These are phyloP conservation scores for Knoxdaviesia proteae DNA, from an alignment of 2,329 filamentous ascomycete genomes.

Conservation along the genomic window DNA sequence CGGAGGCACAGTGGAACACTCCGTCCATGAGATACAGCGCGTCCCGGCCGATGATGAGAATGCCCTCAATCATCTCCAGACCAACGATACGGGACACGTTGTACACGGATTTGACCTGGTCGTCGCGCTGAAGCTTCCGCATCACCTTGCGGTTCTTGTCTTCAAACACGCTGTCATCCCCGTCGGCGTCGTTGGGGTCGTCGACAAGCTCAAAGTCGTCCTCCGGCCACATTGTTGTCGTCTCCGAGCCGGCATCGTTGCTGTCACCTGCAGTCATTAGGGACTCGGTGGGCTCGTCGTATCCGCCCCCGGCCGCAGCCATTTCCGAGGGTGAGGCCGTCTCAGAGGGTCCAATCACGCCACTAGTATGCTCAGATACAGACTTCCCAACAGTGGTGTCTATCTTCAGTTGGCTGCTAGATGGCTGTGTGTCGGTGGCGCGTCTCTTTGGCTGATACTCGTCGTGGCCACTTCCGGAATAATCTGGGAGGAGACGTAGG, in stretches of 20 bases:
- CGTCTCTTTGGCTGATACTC: conserved; percentile 74
- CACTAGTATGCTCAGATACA: too few species aligned
- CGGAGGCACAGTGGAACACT: conserved; percentile 84
- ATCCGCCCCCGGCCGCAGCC: too few species aligned
- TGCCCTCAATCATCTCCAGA: conserved; percentile 79
- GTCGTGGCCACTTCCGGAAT: conserved; percentile 36
- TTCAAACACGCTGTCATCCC: conserved; percentile 52
- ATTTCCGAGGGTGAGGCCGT: too few species aligned
- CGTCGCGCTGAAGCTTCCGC: conserved; percentile 74
- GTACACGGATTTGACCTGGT: conserved; percentile 82
- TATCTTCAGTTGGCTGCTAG: background rate
- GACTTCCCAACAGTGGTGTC: too few species aligned
- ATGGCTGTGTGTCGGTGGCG: conserved; percentile 17
- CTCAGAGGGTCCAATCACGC: too few species aligned
- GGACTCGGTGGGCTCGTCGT: background rate
- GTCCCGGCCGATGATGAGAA: conserved; percentile 82
- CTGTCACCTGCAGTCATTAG: background rate
- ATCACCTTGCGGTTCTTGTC: conserved; percentile 98
- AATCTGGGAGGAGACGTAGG: conserved; percentile 65
- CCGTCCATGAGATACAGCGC: conserved; percentile 89
- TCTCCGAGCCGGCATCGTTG: too few species aligned
- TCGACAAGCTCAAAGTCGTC: conserved; percentile 95
- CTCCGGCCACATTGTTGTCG: conserved; percentile 28
- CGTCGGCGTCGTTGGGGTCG: conserved; percentile 68
- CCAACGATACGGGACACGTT: conserved; percentile 91